phyloP scores from a whole-genome alignment of 2,329 filamentous ascomycete genomes.

The Tolypocladium sp. region DNA sequence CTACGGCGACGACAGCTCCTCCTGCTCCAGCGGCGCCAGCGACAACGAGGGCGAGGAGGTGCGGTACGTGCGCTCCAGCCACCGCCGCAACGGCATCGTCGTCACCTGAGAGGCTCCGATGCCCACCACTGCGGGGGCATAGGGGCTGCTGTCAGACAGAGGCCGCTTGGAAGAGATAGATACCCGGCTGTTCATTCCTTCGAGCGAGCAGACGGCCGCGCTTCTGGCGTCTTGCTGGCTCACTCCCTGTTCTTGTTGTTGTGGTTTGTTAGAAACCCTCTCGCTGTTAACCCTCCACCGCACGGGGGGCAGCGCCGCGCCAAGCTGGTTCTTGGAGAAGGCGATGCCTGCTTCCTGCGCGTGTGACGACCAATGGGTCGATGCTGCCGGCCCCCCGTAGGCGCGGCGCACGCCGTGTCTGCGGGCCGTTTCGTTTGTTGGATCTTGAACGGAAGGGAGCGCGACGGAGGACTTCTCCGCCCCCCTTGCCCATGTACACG shows the following conservation, averaged over 20 bases:
- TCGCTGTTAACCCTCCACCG: slow-evolving; percentile 13
- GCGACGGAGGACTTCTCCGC: background rate
- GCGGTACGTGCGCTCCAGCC: slow-evolving; percentile 34
- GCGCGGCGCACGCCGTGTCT: slow-evolving; percentile 14
- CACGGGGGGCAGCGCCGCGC: slow-evolving; percentile 16
- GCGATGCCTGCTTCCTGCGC: slow-evolving; percentile 8
- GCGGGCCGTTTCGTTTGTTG: slow-evolving; percentile 21
- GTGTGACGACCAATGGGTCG: slow-evolving; percentile 36
- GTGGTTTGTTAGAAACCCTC: slow-evolving; percentile 12
- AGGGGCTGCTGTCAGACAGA: background rate
- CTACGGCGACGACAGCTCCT: slow-evolving; percentile 61
- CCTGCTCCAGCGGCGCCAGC: slow-evolving; percentile 57
- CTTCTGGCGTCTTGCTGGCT: slow-evolving; percentile 18
- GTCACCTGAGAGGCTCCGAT: slow-evolving; percentile 28
- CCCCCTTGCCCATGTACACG: background rate
- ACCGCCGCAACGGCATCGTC: slow-evolving; percentile 57
- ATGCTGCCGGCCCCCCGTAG: slow-evolving; percentile 42
- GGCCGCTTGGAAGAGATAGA: background rate
- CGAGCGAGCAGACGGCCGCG: slow-evolving; percentile 14
- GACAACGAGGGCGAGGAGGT: slow-evolving; percentile 48
- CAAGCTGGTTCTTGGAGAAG: slow-evolving; percentile 35
- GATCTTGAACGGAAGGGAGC: slow-evolving; percentile 15
- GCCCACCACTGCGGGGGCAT: background rate
- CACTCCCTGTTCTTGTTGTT: slow-evolving; percentile 17
- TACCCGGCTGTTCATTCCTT: slow-evolving; percentile 24